Percentiles rank a stretch among this genome's conserved stretches.
Conservation (phyloP, 208 protist genomes). For the Leishmania major region DNA sequence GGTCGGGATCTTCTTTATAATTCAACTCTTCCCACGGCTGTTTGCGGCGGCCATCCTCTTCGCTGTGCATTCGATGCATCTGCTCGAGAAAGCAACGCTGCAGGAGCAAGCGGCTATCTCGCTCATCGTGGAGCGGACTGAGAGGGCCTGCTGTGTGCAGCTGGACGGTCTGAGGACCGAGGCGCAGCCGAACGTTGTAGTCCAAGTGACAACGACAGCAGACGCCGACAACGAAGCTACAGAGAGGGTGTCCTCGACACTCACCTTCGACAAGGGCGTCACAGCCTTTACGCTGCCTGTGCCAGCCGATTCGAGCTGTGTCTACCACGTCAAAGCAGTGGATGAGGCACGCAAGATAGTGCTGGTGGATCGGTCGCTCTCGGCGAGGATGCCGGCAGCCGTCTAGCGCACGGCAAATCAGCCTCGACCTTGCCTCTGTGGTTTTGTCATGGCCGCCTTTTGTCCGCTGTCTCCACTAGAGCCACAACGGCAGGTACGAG, state of each 20-base stretch:
- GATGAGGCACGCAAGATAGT: constrained; percentile 55
- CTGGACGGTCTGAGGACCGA: constrained; percentile 51
- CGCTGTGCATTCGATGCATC: constrained; percentile 55
- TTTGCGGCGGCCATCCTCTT: constrained; percentile 76
- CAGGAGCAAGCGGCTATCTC: constrained; percentile 53
- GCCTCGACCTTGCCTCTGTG: background rate
- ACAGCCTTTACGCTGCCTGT: constrained; percentile 47
- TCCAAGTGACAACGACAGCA: constrained; percentile 43
- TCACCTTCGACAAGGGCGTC: constrained; percentile 70
- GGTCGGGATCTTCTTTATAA: constrained; percentile 67
- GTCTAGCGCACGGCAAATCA: background rate
- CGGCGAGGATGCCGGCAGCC: background rate
- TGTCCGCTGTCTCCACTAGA: background rate
- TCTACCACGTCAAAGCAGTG: constrained; percentile 59
- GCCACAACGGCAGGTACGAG: background rate
- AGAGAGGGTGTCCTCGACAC: constrained; percentile 32
- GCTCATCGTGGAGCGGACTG: constrained; percentile 43
- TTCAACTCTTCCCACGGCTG: constrained; percentile 74
- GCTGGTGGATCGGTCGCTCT: constrained; percentile 49
- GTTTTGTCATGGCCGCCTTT: background rate
- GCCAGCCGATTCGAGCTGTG: constrained; percentile 10
- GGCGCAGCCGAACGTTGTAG: constrained; percentile 36
- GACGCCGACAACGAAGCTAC: background rate
- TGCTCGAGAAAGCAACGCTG: constrained; percentile 49
- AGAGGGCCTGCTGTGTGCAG: constrained; percentile 28